Conservation (phyloP, 768 basidiomycete genomes). For the Naganishia antarctica region DNA sequence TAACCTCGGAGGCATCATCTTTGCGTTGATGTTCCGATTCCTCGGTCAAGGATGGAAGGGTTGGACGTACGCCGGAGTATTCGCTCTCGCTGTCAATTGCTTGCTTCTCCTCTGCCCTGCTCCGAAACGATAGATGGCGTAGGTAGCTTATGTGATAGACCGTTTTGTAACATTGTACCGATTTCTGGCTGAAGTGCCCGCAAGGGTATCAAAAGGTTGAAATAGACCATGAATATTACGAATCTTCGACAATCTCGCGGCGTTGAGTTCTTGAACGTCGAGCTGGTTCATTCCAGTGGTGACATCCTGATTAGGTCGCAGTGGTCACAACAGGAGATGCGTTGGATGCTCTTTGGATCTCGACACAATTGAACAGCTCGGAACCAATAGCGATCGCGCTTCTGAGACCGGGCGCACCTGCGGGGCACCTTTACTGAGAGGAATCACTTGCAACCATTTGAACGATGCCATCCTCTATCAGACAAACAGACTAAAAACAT, state of each 20-base stretch:
- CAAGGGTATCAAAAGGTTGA: not conserved
- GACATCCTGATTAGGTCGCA: no score
- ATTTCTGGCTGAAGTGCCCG: not conserved
- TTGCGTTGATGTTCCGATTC: conserved; percentile 19
- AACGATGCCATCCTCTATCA: no score
- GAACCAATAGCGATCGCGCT: not conserved
- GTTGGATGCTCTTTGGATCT: no score
- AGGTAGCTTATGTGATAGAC: no score
- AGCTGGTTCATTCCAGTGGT: no score
- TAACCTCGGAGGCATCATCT: conserved; percentile 25
- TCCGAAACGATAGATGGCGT: conserved; percentile 21
- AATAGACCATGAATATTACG: conserved; percentile 8
- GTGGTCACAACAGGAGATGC: no score
- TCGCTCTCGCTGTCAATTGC: conserved; percentile 21
- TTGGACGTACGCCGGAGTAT: conserved; percentile 21
- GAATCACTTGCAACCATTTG: no score
- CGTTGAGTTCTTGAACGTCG: no score
- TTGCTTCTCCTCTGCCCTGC: conserved; percentile 4
- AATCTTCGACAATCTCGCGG: no score
- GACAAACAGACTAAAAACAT: no score
- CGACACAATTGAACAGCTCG: no score
- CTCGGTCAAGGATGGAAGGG: conserved; percentile 9
- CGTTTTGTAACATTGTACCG: not conserved
- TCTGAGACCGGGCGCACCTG: not conserved
- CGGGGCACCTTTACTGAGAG: not conserved